Evolutionary conservation across 352 stramenopile species (phyloP).

Genomic region (Aphanomyces stellatus): DNA sequence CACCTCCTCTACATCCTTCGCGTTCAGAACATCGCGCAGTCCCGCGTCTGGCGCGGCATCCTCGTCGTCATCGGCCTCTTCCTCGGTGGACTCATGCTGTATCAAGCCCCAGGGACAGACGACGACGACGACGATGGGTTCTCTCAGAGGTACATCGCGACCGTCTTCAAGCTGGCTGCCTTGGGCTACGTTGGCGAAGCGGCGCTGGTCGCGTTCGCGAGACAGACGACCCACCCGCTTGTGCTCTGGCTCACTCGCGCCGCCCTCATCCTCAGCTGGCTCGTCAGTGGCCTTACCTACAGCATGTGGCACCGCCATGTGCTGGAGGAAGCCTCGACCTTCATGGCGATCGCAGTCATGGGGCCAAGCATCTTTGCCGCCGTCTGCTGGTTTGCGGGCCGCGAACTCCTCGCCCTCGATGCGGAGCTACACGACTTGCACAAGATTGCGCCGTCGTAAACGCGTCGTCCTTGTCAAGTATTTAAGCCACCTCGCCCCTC

Average conservation of each 20-base stretch:
- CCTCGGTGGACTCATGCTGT: neutral
- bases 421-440: neutral
- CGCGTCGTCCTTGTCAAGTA: too few species aligned
- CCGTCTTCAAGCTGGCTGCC: neutral
- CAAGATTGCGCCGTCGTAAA: neutral
- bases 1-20: neutral
- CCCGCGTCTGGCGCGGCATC: neutral
- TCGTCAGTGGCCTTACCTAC: neutral
- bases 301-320: neutral
- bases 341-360: neutral
- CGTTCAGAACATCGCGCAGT: slow-evolving; percentile 1
- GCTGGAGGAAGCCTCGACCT: neutral
- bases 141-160: neutral
- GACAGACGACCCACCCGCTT: neutral
- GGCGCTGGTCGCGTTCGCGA: neutral
- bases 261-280: neutral
- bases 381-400: neutral
- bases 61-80: neutral
- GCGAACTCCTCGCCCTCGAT: neutral
- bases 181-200: slow-evolving; percentile 5
- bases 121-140: neutral
- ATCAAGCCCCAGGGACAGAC: neutral
- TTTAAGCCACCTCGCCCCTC: too few species aligned
- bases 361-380: neutral
- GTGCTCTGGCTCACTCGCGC: neutral